These are phyloP conservation scores for Mycena crocata DNA, from an alignment of 768 basidiomycete species.

Conservation along the genomic window DNA sequence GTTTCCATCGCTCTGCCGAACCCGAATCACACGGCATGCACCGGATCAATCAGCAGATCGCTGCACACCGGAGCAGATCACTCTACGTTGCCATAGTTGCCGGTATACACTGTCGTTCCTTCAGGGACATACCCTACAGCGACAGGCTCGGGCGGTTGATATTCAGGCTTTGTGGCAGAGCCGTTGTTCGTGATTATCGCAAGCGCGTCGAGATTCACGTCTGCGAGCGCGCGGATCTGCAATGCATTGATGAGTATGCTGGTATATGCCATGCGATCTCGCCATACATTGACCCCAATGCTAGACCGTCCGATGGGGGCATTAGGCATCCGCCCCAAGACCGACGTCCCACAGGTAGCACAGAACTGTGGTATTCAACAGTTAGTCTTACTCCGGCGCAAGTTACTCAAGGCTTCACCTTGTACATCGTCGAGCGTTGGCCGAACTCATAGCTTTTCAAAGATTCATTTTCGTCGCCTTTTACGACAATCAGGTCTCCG, in stretches of 20 bases:
- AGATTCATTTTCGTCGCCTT: slow-evolving; percentile 4
- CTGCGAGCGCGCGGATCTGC: background rate
- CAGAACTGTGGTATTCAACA: slow-evolving; percentile 12
- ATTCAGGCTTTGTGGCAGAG: background rate
- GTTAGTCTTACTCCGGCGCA: background rate
- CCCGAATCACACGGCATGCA: too few relatives aligned
- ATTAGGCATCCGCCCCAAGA: background rate
- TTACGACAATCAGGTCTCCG: background rate
- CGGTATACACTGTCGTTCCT: background rate
- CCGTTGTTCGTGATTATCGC: background rate
- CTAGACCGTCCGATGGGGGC: background rate
- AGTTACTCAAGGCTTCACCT: background rate
- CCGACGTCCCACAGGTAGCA: slow-evolving; percentile 24
- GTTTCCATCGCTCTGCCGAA: too few relatives aligned
- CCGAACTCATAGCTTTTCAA: slow-evolving; percentile 20
- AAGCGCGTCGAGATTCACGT: background rate
- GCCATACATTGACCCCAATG: slow-evolving; percentile 1
- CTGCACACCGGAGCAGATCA: too few relatives aligned
- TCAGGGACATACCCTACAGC: background rate
- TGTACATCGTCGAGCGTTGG: background rate
- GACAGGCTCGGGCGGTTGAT: background rate
- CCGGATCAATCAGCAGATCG: too few relatives aligned
- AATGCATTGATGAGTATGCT: background rate
- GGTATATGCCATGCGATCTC: background rate
- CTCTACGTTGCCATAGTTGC: too few relatives aligned